Evolutionary conservation across 164 flowering plant species (phyloP), one percentile per base, ranked within the genome.

Genomic region (Aristolochia californica): DNA sequence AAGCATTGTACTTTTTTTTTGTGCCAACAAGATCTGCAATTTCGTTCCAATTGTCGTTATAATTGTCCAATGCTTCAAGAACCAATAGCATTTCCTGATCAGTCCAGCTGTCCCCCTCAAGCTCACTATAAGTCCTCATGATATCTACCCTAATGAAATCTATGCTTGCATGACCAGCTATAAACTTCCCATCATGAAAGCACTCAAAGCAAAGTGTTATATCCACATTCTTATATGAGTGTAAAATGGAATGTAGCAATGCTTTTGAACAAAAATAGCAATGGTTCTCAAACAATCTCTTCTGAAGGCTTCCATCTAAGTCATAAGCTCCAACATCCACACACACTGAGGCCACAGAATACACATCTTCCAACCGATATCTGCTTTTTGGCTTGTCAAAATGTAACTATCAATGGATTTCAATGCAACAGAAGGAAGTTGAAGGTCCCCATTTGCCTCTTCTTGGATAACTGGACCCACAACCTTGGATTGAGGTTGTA

Each of bases 161-260:
- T 48, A 48, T 48, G 1, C n/a, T n/a, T n/a, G n/a, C n/a, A n/a
- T n/a, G n/a, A n/a, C n/a, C n/a, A n/a, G n/a, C n/a, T n/a, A n/a
- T n/a, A n/a, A n/a, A n/a, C n/a, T n/a, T n/a, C n/a, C n/a, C n/a
- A n/a, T n/a, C n/a, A n/a, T n/a, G n/a, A n/a, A n/a, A n/a, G n/a
- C n/a, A n/a, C n/a, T n/a, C n/a, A n/a, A n/a, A n/a, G n/a, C n/a
- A n/a, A n/a, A n/a, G n/a, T n/a, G n/a, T n/a, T n/a, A 45, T 7
- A 47, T 13, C 21, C 43, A 94, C 99, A 87, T 93, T 96, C 74
- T 88, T 94, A 56, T 79, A 83, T n/a, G 99, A 94, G 70, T 90
- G 99, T 71, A 83, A 94, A 55, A 78, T 70, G 9, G 70, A 71
- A 54, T 48, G 56, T 0, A 79, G 71, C 63, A 87, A 65, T 27